Evolutionary conservation across 2,329 filamentous ascomycete species (phyloP).

Genomic region (Phialocephala subalpina): DNA sequence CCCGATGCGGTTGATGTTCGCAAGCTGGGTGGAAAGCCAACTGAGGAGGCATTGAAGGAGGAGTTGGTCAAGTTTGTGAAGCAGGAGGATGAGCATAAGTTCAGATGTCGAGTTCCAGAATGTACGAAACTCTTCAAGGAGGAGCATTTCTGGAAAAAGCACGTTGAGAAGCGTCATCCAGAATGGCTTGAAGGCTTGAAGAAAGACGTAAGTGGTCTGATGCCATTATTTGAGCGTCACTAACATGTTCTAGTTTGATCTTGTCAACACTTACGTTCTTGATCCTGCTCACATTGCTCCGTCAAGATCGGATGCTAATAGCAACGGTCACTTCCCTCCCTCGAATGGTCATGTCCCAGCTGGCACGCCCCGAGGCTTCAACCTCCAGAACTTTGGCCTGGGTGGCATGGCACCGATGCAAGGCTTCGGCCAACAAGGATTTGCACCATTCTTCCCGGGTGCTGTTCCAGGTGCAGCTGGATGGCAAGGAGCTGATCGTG

Average conservation of each 20-base stretch:
- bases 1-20: slow-evolving; percentile 86
- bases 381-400: slow-evolving; percentile 75
- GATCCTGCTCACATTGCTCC: slow-evolving; percentile 95
- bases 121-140: slow-evolving; percentile 98
- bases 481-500: slow-evolving; percentile 62
- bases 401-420: slow-evolving; percentile 65
- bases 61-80: slow-evolving; percentile 90
- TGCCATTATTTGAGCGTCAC: slow-evolving; percentile 26
- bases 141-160: slow-evolving; percentile 96
- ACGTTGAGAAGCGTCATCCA: slow-evolving; percentile 92
- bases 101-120: slow-evolving; percentile 93
- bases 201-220: slow-evolving; percentile 76
- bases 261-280: slow-evolving; percentile 93
- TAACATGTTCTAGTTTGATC: slow-evolving; percentile 70
- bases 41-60: slow-evolving; percentile 86
- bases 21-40: slow-evolving; percentile 88
- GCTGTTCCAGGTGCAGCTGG: slow-evolving; percentile 49
- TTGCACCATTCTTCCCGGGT: slow-evolving; percentile 63
- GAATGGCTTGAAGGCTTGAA: slow-evolving; percentile 86
- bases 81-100: slow-evolving; percentile 97
- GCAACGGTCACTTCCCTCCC: slow-evolving; percentile 92
- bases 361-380: slow-evolving; percentile 92
- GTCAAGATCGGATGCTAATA: slow-evolving; percentile 91
- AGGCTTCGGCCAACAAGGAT: slow-evolving; percentile 61
- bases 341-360: slow-evolving; percentile 77